Conservation (phyloP, 768 basidiomycete genomes). For the Tricholoma sp. region DNA sequence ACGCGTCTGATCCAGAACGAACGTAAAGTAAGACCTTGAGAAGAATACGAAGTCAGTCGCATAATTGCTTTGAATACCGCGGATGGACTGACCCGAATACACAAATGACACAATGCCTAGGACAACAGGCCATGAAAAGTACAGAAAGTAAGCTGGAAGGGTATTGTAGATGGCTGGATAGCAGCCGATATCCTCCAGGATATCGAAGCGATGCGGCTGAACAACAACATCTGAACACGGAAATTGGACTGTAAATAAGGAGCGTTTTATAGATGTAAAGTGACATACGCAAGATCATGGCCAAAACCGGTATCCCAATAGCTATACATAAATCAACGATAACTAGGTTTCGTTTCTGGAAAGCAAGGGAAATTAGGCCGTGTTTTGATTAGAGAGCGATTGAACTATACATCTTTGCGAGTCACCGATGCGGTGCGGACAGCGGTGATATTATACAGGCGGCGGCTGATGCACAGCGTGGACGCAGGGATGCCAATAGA, state of each 20-base stretch:
- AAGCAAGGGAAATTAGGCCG: constrained; percentile 20
- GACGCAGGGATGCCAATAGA: constrained; percentile 33
- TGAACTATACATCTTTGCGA: constrained; percentile 7
- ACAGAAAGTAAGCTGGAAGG: constrained; percentile 21
- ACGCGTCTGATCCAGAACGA: constrained; percentile 38
- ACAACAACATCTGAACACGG: constrained; percentile 24
- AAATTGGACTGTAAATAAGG: background rate
- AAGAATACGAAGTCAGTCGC: background rate
- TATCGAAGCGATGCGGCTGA: constrained; percentile 36
- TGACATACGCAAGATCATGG: constrained; percentile 25
- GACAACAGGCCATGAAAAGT: constrained; percentile 26
- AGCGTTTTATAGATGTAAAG: background rate
- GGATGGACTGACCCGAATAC: constrained; percentile 26
- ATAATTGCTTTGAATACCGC: background rate
- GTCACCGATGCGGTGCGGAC: constrained; percentile 26
- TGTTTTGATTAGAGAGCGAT: background rate
- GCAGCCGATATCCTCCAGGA: constrained; percentile 37
- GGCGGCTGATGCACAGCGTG: constrained; percentile 43
- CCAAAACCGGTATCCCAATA: constrained; percentile 27
- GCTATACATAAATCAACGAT: constrained; percentile 23
- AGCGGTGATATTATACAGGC: constrained; percentile 40
- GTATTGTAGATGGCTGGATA: constrained; percentile 19
- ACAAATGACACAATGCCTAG: constrained; percentile 16
- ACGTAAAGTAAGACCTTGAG: constrained; percentile 6
- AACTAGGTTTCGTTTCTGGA: constrained; percentile 19